Evolutionary conservation across 345 rosid genomes (phyloP).

Genomic region (Pistacia vera): DNA sequence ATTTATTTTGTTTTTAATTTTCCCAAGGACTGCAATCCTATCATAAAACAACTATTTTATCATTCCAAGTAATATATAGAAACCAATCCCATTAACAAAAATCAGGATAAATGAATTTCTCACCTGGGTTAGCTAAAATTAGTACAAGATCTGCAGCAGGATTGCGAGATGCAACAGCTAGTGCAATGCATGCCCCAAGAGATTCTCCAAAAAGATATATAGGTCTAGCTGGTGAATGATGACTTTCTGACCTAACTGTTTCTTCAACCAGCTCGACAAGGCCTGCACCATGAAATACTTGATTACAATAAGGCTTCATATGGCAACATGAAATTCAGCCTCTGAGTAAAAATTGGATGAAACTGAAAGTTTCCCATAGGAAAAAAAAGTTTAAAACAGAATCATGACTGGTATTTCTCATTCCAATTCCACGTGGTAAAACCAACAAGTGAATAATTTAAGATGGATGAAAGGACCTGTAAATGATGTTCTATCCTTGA

Average conservation of each 20-base stretch:
- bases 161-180: constrained; percentile 68
- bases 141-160: constrained; percentile 60
- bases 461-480: constrained; percentile 34
- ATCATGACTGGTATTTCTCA: background rate
- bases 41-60: background rate
- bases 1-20: background rate
- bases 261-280: constrained; percentile 59
- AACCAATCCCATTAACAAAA: background rate
- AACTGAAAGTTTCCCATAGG: background rate
- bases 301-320: background rate
- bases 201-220: constrained; percentile 84
- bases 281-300: constrained; percentile 38
- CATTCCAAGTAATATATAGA: background rate
- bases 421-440: background rate
- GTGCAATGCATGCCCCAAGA: constrained; percentile 77
- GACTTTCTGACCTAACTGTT: constrained; percentile 47
- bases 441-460: background rate
- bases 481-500: constrained; percentile 65
- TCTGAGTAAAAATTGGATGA: background rate
- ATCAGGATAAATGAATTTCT: background rate
- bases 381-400: too few relatives aligned
- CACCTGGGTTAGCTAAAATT: constrained; percentile 76
- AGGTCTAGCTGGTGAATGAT: constrained; percentile 47
- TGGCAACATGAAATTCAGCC: background rate
- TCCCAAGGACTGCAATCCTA: background rate